phyloP scores from a whole-genome alignment of 306 rosid genomes.

The Cicer cuneatum region DNA sequence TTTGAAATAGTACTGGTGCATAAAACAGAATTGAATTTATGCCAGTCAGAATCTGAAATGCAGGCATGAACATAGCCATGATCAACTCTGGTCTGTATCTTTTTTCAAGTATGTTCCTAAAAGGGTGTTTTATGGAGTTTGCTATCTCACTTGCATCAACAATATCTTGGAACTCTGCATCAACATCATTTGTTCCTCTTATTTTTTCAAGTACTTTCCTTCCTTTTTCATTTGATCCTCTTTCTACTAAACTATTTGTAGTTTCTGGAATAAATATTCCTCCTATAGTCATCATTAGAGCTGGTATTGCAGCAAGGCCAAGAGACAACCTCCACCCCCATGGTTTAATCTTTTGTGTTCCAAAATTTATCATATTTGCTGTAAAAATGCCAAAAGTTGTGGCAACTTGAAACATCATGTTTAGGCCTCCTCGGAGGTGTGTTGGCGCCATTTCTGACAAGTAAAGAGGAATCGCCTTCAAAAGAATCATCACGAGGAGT shows the following conservation, averaged over 20 bases:
- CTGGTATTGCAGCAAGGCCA: conserved; percentile 83
- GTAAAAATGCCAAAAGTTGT: conserved; percentile 84
- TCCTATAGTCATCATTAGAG: conserved; percentile 76
- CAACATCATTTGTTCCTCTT: conserved; percentile 71
- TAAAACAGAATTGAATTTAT: conserved; percentile 85
- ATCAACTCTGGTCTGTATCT: conserved; percentile 75
- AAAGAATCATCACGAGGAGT: conserved; percentile 42
- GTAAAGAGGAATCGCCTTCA: conserved; percentile 87
- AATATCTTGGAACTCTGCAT: conserved; percentile 87
- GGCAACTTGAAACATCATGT: conserved; percentile 96
- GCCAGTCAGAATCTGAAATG: conserved; percentile 87
- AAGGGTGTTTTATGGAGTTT: conserved; percentile 69
- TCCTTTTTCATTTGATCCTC: conserved; percentile 63
- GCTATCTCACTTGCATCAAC: conserved; percentile 81
- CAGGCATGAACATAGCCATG: conserved; percentile 87
- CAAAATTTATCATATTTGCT: conserved; percentile 89
- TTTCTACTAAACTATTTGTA: conserved; percentile 79
- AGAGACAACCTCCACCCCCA: conserved; percentile 98
- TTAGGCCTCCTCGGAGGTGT: conserved; percentile 85
- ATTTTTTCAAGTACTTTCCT: conserved; percentile 66
- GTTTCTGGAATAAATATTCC: conserved; percentile 87
- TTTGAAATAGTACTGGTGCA: conserved; percentile 85
- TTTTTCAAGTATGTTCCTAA: conserved; percentile 67
- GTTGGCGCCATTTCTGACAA: conserved; percentile 96
- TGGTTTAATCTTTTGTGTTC: conserved; percentile 71